phyloP scores from a whole-genome alignment of 495 filamentous ascomycete species.

The Tuber aestivum region DNA sequence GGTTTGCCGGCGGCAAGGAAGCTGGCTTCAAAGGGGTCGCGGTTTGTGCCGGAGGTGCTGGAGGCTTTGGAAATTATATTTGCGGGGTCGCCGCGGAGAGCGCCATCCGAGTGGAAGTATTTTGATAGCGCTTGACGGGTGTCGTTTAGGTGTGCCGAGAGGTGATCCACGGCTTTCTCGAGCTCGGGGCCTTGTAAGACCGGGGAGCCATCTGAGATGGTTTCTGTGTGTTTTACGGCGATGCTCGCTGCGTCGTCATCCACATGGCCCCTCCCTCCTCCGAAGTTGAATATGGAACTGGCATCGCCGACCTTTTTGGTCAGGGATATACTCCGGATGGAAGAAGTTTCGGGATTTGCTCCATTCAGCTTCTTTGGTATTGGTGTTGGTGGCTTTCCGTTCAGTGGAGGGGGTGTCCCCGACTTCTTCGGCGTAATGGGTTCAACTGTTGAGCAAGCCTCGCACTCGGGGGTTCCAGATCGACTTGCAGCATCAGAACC shows the following conservation, averaged over 20 bases:
- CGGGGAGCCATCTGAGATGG: slow-evolving; percentile 28
- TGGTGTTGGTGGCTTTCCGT: background rate
- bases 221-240: slow-evolving; percentile 31
- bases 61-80: slow-evolving; percentile 18
- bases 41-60: slow-evolving; percentile 24
- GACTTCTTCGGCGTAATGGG: background rate
- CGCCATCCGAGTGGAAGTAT: slow-evolving; percentile 68
- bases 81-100: slow-evolving; percentile 29
- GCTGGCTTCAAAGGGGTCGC: slow-evolving; percentile 49
- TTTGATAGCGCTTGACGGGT: slow-evolving; percentile 74
- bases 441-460: background rate
- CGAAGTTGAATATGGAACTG: slow-evolving; percentile 40
- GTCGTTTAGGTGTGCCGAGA: slow-evolving; percentile 79
- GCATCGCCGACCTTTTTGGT: slow-evolving; percentile 35
- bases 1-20: slow-evolving; percentile 45
- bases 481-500: slow-evolving; percentile 30
- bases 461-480: slow-evolving; percentile 18
- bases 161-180: slow-evolving; percentile 66
- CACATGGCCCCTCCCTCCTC: slow-evolving; percentile 22
- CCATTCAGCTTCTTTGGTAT: slow-evolving; percentile 28
- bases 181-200: slow-evolving; percentile 68
- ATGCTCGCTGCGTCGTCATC: slow-evolving; percentile 36
- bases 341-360: slow-evolving; percentile 26
- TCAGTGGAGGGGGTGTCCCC: background rate
- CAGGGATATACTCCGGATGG: slow-evolving; percentile 29